Evolutionary conservation across 2,329 filamentous ascomycete genomes (phyloP).

Genomic region (Daldinia sp.): DNA sequence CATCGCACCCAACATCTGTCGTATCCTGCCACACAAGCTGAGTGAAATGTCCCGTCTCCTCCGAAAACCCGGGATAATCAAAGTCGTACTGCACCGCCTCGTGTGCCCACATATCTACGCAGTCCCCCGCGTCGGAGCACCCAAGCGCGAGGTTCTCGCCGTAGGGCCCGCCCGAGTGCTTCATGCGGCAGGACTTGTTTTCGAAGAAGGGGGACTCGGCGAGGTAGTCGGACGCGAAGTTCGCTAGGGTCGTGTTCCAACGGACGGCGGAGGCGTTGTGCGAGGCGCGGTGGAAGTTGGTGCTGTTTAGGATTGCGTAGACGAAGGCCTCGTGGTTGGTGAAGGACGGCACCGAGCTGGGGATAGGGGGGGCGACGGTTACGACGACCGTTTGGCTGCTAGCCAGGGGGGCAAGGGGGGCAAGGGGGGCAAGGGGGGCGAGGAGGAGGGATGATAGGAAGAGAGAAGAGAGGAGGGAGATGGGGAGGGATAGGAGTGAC

Average conservation of each 20-base stretch:
- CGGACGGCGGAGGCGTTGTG: slow-evolving; percentile 69
- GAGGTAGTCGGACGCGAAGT: slow-evolving; percentile 66
- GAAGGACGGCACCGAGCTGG: slow-evolving; percentile 51
- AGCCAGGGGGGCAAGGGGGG: slow-evolving; percentile 14
- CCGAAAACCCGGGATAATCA: slow-evolving; percentile 64
- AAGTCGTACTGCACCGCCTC: slow-evolving; percentile 72
- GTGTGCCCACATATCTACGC: slow-evolving; percentile 75
- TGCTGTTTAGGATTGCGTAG: slow-evolving; percentile 71
- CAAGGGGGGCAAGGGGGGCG: not conserved
- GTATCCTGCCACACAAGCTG: slow-evolving; percentile 78
- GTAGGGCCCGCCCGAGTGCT: slow-evolving; percentile 71
- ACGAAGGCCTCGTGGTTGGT: slow-evolving; percentile 56
- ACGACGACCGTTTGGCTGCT: slow-evolving; percentile 47
- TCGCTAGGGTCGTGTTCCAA: slow-evolving; percentile 74
- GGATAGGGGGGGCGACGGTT: slow-evolving; percentile 44
- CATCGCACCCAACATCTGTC: slow-evolving; percentile 68
- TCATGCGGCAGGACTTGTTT: slow-evolving; percentile 29
- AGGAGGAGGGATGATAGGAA: slow-evolving; percentile 29
- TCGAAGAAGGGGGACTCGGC: slow-evolving; percentile 18
- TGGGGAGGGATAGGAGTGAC: not conserved
- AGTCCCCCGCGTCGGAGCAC: slow-evolving; percentile 68
- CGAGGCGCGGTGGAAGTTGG: slow-evolving; percentile 72
- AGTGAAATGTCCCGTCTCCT: slow-evolving; percentile 77
- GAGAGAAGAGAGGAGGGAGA: slow-evolving; percentile 11
- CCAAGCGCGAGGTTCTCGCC: slow-evolving; percentile 82